phyloP scores from a whole-genome alignment of 805 yeast genomes.

The Starmera amethionina region DNA sequence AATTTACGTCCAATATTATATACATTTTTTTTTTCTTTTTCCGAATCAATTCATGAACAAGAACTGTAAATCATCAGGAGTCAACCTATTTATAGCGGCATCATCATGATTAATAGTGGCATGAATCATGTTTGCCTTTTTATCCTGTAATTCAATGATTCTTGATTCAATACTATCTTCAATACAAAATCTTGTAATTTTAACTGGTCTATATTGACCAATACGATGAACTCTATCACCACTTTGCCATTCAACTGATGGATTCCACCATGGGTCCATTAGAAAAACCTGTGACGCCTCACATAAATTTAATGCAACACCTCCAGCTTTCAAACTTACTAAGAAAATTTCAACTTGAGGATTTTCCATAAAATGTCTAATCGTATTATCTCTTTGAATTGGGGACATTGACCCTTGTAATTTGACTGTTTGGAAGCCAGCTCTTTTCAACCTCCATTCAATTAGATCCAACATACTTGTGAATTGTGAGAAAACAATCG shows the following conservation, averaged over 20 bases:
- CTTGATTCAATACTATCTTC: constrained; percentile 96
- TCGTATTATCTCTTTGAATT: constrained; percentile 84
- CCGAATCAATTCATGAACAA: constrained; percentile 64
- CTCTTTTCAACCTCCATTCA: constrained; percentile 91
- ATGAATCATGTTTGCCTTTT: constrained; percentile 95
- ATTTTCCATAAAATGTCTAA: constrained; percentile 85
- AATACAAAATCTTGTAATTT: constrained; percentile 84
- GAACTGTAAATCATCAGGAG: constrained; percentile 93
- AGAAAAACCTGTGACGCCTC: constrained; percentile 96
- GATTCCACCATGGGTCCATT: constrained; percentile 99
- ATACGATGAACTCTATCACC: constrained; percentile 98
- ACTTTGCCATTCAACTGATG: constrained; percentile 96
- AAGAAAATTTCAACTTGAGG: constrained; percentile 87
- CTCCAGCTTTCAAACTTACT: constrained; percentile 96
- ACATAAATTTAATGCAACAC: constrained; percentile 92
- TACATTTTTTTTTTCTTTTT: background rate
- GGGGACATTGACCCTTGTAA: constrained; percentile 98
- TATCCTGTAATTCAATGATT: constrained; percentile 91
- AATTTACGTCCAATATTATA: background rate
- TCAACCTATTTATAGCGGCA: constrained; percentile 76
- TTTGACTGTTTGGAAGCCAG: constrained; percentile 92
- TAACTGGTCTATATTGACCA: constrained; percentile 91
- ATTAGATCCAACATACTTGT: constrained; percentile 93
- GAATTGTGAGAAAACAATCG: constrained; percentile 95
- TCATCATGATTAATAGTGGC: constrained; percentile 94